Base-by-base conservation (phyloP, 345 rosid species). In the Pistacia vera region DNA sequence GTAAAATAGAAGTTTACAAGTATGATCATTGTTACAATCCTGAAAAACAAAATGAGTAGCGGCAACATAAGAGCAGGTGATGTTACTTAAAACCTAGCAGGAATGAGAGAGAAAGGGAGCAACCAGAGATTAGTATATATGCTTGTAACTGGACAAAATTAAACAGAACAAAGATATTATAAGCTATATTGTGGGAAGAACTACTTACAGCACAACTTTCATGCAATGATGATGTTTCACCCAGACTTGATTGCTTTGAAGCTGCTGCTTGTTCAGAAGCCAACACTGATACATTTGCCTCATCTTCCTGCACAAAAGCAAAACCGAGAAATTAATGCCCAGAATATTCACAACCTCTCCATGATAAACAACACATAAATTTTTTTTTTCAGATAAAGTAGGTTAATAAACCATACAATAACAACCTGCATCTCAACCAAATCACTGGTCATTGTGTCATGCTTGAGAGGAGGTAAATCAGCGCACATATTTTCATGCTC, bases 361-460 rank as follows among this genome's bases (percentile, higher is more conserved):
- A 72, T 0, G 5, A 25, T 48, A 18, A 59, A 60, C 11, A 41
- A 44, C 44, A 48, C 9, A 25, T 25, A 25, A 25, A 0, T 25
- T 25, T 25, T 25, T 25, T 25, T 25, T 25, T 25, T 1, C 25
- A 25, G 57, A 18, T 48, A 51, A 68, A 22, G 9, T 22, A 52
- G 2, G 46, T 38, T 36, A 33, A 20, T 10, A 52, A 36, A 57
- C 25, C 66, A 66, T 38, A 73, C 7, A 56, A 60, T 59, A 79
- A 60, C 52, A 68, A 93, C 94, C 96, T 90, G 89, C 82, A 83
- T 72, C 83, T 81, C 84, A 75, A 85, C 72, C 54, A 88, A 70
- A 82, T 80, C 85, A 71, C 79, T 63, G 57, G 86, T n/a, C 62
- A 56, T 67, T 64, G 73, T 81, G 61, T 85, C 88, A 70, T 75